Evolutionary conservation across 164 flowering plant species (phyloP), one percentile per base, ranked within the genome.

Genomic region (Buxus sempervirens): DNA sequence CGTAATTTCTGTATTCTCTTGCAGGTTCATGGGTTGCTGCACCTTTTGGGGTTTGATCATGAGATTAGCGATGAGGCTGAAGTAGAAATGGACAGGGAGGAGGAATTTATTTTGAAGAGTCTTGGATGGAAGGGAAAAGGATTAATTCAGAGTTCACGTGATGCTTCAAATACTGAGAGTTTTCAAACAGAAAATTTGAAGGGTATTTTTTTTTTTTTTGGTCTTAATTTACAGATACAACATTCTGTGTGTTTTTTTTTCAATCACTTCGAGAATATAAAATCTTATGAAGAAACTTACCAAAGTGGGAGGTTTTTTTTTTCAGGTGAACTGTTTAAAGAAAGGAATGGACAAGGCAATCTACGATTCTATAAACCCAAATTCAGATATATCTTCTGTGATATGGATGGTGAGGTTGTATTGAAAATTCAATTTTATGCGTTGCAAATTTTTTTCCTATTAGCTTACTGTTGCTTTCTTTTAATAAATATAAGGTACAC

Each of bases 41-140:
- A 92, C 82, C 88, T 92, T 66, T 75, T 95, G 81, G 97, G 97
- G 45, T 95, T 92, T 73, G 97, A 92, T 80, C 99, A 95, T 76
- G 97, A 95, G 79, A 65, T 92, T 58, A 92, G 98, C 75, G 94
- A 89, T 51, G 97, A 89, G 73, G 97, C 94, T 45, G 97, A 92
- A 80, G 76, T 62, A 63, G 99, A 90, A 80, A 95, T 95, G 97
- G 96, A 95, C 79, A 78, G 79, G 72, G 91, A 85, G 77, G 97
- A 92, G 80, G 96, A 85, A 70, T 79, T 78, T 69, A 84, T 95
- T 68, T 73, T 95, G 76, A 83, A 77, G 63, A 85, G 82, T 73
- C 96, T 90, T 73, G 96, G 88, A 55, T 95, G 97, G 97, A 85
- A 83, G 65, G 98, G 96, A 62, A 94, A 94, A 80, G 96, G 98